These are phyloP conservation scores for Moricandia moricandioides DNA, from an alignment of 345 rosid genomes.

Conservation along the genomic window DNA sequence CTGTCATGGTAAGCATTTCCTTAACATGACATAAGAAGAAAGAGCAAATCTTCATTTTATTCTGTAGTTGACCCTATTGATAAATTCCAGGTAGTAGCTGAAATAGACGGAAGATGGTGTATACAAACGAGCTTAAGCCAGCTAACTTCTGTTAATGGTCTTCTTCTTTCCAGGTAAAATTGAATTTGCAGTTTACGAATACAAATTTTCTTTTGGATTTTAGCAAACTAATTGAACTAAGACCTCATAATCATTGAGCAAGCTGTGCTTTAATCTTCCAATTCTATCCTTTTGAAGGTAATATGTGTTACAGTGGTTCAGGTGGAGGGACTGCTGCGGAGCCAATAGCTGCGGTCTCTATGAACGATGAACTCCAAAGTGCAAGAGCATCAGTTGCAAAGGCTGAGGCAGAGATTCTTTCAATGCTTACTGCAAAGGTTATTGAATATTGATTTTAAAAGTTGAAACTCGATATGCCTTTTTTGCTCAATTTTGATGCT, in stretches of 20 bases:
- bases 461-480: slow-evolving; percentile 14
- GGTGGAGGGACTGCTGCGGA: slow-evolving; percentile 66
- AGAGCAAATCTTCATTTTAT: slow-evolving; percentile 16
- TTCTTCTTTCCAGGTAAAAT: slow-evolving; percentile 68
- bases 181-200: slow-evolving; percentile 8
- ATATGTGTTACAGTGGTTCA: slow-evolving; percentile 69
- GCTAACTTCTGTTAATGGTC: slow-evolving; percentile 54
- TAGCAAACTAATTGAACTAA: not conserved
- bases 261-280: not conserved
- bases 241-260: not conserved
- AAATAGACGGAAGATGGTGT: slow-evolving; percentile 82
- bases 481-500: slow-evolving; percentile 28
- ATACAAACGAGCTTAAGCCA: slow-evolving; percentile 58
- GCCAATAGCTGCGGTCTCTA: slow-evolving; percentile 77
- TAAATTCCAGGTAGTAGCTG: slow-evolving; percentile 54
- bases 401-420: slow-evolving; percentile 80
- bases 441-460: not conserved
- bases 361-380: slow-evolving; percentile 80
- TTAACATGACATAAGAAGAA: not conserved
- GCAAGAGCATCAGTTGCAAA: slow-evolving; percentile 67
- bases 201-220: not conserved
- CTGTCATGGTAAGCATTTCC: slow-evolving; percentile 49
- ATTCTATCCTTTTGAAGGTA: slow-evolving; percentile 36
- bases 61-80: slow-evolving; percentile 20
- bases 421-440: slow-evolving; percentile 78